Percentiles rank a stretch among this genome's conserved stretches.
phyloP scores from a whole-genome alignment of 2,329 filamentous ascomycete species.

The Colletotrichum horii region DNA sequence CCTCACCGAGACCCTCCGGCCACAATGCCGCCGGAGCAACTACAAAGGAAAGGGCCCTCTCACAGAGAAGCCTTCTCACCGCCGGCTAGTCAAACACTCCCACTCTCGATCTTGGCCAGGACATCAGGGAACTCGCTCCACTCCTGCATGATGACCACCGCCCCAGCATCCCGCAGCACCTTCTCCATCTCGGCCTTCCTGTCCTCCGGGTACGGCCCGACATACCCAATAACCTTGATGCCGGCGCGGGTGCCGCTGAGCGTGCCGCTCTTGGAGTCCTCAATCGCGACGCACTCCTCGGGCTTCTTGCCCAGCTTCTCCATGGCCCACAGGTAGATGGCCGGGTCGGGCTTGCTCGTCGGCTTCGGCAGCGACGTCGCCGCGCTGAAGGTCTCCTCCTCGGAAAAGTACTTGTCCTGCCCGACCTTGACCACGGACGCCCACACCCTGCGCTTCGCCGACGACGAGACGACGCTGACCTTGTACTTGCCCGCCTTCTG shows the following conservation, averaged over 20 bases:
- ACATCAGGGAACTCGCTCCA: constrained; percentile 61
- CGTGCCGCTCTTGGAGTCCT: constrained; percentile 88
- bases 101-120: constrained; percentile 46
- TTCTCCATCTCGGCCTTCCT: constrained; percentile 71
- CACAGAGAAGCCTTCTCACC: constrained; percentile 8
- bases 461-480: constrained; percentile 82
- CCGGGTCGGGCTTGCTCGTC: constrained; percentile 90
- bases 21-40: background rate
- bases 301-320: constrained; percentile 74
- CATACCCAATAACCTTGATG: constrained; percentile 84
- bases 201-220: constrained; percentile 73
- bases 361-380: constrained; percentile 78
- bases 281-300: constrained; percentile 77
- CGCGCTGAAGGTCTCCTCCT: constrained; percentile 79
- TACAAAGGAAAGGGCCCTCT: background rate
- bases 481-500: constrained; percentile 66
- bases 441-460: constrained; percentile 76
- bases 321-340: constrained; percentile 83
- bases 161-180: constrained; percentile 65
- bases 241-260: constrained; percentile 75
- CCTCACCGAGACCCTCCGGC: background rate
- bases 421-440: constrained; percentile 81
- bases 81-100: constrained; percentile 22
- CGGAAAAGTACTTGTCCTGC: constrained; percentile 81
- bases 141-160: constrained; percentile 64